Evolutionary conservation across 768 basidiomycete genomes (phyloP).

Genomic region (Tulasnella sp.): DNA sequence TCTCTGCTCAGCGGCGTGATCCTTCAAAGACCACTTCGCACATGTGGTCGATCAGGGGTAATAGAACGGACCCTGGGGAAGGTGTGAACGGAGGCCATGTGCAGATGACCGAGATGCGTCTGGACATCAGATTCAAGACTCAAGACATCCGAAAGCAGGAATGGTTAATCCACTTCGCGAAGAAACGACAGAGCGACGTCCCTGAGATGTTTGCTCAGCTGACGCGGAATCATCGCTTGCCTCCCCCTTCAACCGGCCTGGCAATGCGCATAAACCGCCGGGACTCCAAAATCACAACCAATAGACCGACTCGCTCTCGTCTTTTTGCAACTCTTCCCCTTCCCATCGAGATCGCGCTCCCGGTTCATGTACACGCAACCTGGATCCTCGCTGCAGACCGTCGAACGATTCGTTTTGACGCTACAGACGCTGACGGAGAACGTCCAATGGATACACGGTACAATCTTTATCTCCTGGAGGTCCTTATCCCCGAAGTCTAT

Average conservation of each 20-base stretch:
- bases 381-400: slow-evolving; percentile 3
- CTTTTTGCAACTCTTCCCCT: background rate
- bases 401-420: background rate
- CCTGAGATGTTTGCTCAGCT: background rate
- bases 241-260: background rate
- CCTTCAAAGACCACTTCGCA: background rate
- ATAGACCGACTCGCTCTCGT: background rate
- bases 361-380: background rate
- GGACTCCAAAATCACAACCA: background rate
- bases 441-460: background rate
- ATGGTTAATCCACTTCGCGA: background rate
- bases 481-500: background rate
- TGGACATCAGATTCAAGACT: background rate
- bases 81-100: background rate
- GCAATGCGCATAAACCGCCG: background rate
- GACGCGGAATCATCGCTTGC: background rate
- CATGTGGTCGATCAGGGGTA: background rate
- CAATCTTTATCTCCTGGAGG: background rate
- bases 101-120: background rate
- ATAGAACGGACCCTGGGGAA: background rate
- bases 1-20: background rate
- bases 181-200: background rate
- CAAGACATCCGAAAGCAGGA: background rate
- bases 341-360: background rate
- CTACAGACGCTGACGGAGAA: background rate